Evolutionary conservation across 2,329 filamentous ascomycete species (phyloP).

Genomic region (Pestalotiopsis sp.): DNA sequence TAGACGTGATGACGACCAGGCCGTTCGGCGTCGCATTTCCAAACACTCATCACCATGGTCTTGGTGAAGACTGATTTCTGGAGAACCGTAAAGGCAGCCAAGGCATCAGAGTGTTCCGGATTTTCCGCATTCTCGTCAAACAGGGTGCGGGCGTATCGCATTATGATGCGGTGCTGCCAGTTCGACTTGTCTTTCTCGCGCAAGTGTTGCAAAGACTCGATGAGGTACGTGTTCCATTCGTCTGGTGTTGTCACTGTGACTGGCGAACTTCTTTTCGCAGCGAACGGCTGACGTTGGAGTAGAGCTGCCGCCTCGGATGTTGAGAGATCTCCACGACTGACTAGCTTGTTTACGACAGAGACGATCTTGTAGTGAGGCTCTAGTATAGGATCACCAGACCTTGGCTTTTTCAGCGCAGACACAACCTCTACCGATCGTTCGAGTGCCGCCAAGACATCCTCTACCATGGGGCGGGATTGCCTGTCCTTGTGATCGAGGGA

Average conservation of each 20-base stretch:
- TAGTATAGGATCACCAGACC: conserved; percentile 74
- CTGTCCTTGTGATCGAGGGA: conserved; percentile 47
- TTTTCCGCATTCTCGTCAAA: conserved; percentile 51
- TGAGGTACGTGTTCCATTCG: conserved; percentile 60
- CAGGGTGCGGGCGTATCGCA: conserved; percentile 65
- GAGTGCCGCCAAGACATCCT: conserved; percentile 49
- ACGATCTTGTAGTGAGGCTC: conserved; percentile 94
- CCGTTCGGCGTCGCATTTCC: conserved; percentile 87
- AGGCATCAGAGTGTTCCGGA: conserved; percentile 60
- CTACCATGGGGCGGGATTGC: conserved; percentile 37
- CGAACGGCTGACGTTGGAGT: conserved; percentile 59
- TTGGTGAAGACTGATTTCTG: conserved; percentile 79
- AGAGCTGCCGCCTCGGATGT: conserved; percentile 52
- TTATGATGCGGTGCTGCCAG: conserved; percentile 92
- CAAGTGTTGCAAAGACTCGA: conserved; percentile 52
- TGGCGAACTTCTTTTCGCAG: conserved; percentile 49
- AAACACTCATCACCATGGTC: conserved; percentile 92
- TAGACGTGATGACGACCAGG: conserved; percentile 90
- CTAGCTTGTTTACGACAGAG: conserved; percentile 80
- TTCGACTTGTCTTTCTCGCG: conserved; percentile 84
- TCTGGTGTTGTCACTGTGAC: conserved; percentile 60
- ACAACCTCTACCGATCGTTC: conserved; percentile 55
- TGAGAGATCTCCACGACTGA: conserved; percentile 54
- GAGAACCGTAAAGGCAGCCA: conserved; percentile 79
- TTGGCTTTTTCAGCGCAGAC: conserved; percentile 53